Evolutionary conservation across 2,329 filamentous ascomycete genomes (phyloP), one percentile per base, ranked within the genome.

Genomic region (Colletotrichum horii): DNA sequence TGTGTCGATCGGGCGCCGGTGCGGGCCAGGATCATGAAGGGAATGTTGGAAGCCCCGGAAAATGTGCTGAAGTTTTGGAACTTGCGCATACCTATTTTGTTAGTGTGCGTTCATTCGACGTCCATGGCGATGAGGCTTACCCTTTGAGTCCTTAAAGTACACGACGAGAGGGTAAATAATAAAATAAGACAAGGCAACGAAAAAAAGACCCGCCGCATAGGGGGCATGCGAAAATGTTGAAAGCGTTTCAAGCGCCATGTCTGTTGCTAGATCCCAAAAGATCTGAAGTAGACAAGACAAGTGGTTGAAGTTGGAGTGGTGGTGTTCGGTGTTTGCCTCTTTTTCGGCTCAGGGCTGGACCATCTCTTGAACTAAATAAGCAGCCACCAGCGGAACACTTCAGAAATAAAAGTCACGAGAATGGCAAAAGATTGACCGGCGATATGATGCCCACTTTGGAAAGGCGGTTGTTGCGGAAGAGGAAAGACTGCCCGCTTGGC

Each of bases 111-210:
- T 22, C 16, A 28, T 30, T 14, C 36, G 8, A 16, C 19, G 65
- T 52, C 3, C 9, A 12, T 3, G 26, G 15, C 4, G 3, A 24
- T 64, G 7, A 11, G 11, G 32, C 7, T 56, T 69, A 79, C 79
- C 86, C 83, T 89, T 88, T 1, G 81, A 79, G 78, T 89, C 88
- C 28, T 82, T 81, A 71, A 88, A 84, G 77, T 89, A 89, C 22
- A 83, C 79, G 36, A 85, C 61, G 8, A 87, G 67, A 3, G 87
- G 87, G 61, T 82, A 83, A 32, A 87, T 38, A 26, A 87, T 65
- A 58, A 87, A 84, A 74, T 85, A 87, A 75, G 62, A 16, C 32
- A 77, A 8, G 52, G 60, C 4, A 65, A 67, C 4, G 77, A 81
- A 64, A 79, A 81, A 43, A 19, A 74, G 12, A 3, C 32, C 71